Evolutionary conservation across 129 eudicot species (phyloP), one percentile per base, ranked within the genome.

Genomic region (Lactuca sativa): DNA sequence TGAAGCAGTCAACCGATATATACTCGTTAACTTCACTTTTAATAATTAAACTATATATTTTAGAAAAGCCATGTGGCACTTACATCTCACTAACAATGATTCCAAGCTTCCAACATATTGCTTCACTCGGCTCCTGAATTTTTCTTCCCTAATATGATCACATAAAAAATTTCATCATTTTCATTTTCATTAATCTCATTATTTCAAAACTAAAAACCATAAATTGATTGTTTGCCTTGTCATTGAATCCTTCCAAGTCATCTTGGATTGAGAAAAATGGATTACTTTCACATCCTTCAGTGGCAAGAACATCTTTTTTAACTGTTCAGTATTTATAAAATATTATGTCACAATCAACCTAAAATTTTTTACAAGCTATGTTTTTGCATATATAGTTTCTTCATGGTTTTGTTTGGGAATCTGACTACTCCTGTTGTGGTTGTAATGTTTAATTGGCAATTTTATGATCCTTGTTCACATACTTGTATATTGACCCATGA

Each of bases 401-500:
- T 90, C 95, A 36, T 83, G 81, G 86, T 89, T 90, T 36, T 61
- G 83, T 77, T 77, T 87, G 13, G 99, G 99, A 70, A 83, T 82
- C 71, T 85, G 57, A 93, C 80, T 56, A 78, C 68, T 64, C 82
- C 83, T 5, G 44, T 62, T 73, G 62, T 62, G 62, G 56, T 80
- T 68, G 99, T 83, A 68, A 73, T 70, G 71, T 89, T 93, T 48
- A 90, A 78, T 62, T 74, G 84, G 68, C 99, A 90, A 68, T 75
- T 85, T 67, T 70, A 71, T 31, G 95, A 85, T 25, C 98, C 99
- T 60, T 79, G 87, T 78, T 83, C 87, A 83, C 99, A 93, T 74
- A 93, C 82, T 62, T 90, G 90, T 64, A 93, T 97, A 83, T 93
- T 82, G 10, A 93, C 95, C 97, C 99, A 90, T 18, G 99, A 93